Evolutionary conservation across 2,329 filamentous ascomycete species (phyloP).

Genomic region (Herpotrichia juniperi): DNA sequence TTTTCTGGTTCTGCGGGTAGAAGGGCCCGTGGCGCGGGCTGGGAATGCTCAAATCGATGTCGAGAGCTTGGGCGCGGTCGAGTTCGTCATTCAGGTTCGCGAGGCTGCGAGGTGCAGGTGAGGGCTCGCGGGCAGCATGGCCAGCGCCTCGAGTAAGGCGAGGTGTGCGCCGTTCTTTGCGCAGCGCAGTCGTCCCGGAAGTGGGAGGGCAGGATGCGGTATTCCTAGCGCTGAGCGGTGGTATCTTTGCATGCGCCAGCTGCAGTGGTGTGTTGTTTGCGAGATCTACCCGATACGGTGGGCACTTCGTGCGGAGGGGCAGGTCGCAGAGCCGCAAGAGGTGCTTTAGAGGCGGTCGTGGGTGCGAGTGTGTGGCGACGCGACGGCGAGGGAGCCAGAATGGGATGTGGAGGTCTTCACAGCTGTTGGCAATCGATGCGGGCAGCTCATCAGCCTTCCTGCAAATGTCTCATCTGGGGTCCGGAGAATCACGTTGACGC

Average conservation of each 20-base stretch:
- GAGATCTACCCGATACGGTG: background rate
- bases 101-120: constrained; percentile 33
- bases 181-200: constrained; percentile 16
- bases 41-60: constrained; percentile 18
- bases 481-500: constrained; percentile 1
- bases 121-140: constrained; percentile 17
- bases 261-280: constrained; percentile 3
- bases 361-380: background rate
- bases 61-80: constrained; percentile 22
- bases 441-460: background rate
- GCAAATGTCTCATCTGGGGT: constrained; percentile 4
- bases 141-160: constrained; percentile 1
- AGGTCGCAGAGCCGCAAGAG: background rate
- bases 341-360: background rate
- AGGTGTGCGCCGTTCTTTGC: constrained; percentile 30
- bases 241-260: constrained; percentile 2
- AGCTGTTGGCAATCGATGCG: constrained; percentile 1
- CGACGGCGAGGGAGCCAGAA: background rate
- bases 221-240: background rate
- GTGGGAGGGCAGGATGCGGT: background rate
- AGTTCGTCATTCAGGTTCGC: constrained; percentile 37
- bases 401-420: background rate
- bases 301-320: constrained; percentile 6
- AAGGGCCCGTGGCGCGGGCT: constrained; percentile 10
- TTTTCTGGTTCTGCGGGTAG: background rate